Conservation (phyloP, 2,329 filamentous ascomycete genomes). For the Aspergillaceae sp. region DNA sequence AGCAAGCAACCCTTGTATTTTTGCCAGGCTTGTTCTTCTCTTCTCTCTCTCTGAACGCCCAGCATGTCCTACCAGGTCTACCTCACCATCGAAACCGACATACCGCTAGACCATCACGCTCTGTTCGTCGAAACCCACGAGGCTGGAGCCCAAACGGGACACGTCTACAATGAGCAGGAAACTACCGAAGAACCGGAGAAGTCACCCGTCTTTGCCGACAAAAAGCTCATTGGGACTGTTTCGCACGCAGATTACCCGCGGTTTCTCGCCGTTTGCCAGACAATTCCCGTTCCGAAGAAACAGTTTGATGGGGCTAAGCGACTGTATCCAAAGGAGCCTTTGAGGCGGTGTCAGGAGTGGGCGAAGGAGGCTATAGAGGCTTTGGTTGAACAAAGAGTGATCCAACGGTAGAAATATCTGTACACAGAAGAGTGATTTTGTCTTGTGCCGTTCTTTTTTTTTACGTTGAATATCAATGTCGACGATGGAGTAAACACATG, state of each 20-base stretch:
- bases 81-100: constrained; percentile 9
- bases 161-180: constrained; percentile 17
- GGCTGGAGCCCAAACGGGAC: constrained; percentile 10
- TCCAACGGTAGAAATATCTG: background rate
- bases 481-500: background rate
- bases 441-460: background rate
- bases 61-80: constrained; percentile 13
- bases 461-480: no score
- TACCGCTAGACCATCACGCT: constrained; percentile 20
- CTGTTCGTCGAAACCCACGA: constrained; percentile 20
- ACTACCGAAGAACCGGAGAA: constrained; percentile 9
- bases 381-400: constrained; percentile 1
- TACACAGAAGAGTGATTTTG: background rate
- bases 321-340: constrained; percentile 16
- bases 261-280: constrained; percentile 13
- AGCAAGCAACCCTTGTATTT: background rate
- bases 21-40: background rate
- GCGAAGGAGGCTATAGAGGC: constrained; percentile 14
- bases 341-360: constrained; percentile 26
- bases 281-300: constrained; percentile 19
- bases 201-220: constrained; percentile 8
- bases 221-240: constrained; percentile 13
- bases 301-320: constrained; percentile 20
- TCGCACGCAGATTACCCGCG: constrained; percentile 10
- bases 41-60: background rate